Evolutionary conservation across 1,284 basidiomycete species (phyloP), one percentile per base, ranked within the genome.

Genomic region (Chalciporus sp.): DNA sequence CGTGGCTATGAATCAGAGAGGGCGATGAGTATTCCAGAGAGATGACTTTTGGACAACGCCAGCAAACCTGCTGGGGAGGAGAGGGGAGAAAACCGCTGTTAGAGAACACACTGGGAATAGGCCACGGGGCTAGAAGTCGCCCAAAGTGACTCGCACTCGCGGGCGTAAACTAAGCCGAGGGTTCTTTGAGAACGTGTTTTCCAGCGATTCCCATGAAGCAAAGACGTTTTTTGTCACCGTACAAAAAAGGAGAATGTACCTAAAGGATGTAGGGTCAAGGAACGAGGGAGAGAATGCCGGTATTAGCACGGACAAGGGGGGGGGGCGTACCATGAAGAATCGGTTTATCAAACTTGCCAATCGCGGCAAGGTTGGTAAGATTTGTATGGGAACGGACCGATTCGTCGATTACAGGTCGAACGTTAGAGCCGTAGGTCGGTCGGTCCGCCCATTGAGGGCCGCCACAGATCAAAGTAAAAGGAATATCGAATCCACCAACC

Each of bases 281-380:
- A 11, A 44, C 20, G 8, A 14, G 14, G 52, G 17, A 20, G 9
- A 12, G 31, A 7, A 33, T 33, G 1, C 16, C 20, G 23, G 26
- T 14, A 16, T 23, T 17, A 17, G 37, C 26, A 46, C 14, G 27
- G 41, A 52, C 31, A 17, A 44, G 17, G 19, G 20, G 23, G 11
- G 43, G 33, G 33, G 54, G 27, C 60, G 12, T 60, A 79, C 88
- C 88, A 63, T 90, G 88, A 20, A 90, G 72, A 58, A 92, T 94
- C 1, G 96, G 96, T 72, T 86, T 88, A 63, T 95, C 88, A 71
- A 98, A 99, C 1, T 97, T 96, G 37, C 95, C 97, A 45, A 98
- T 87, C 20, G 88, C 86, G 9, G 97, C 94, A 68, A 98, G 98
- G 60, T 91, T 3, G 97, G 95, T 57, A 92, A 86, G 61, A 99